Base-by-base conservation (phyloP, 768 basidiomycete genomes). In the Kwoniella newhampshirensis region DNA sequence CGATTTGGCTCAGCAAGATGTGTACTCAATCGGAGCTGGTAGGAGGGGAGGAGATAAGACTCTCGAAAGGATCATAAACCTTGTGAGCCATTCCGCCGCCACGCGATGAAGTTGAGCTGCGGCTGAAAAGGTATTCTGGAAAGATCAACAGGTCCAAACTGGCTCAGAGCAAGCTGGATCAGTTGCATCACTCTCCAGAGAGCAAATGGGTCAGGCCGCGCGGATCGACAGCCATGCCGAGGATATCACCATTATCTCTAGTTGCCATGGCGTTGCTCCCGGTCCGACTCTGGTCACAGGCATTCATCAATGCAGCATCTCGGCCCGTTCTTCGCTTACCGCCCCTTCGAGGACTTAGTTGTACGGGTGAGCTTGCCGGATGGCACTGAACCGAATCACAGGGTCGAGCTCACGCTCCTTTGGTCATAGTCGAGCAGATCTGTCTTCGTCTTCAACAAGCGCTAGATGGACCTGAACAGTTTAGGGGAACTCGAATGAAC, bases 391-490 rank as follows among this genome's bases (percentile, higher is more conserved):
- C 50, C 43, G 13, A 8, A 23, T n/a, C n/a, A n/a, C n/a, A n/a
- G n/a, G n/a, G n/a, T n/a, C n/a, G n/a, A n/a, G n/a, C n/a, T n/a
- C n/a, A n/a, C n/a, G n/a, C n/a, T n/a, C n/a, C n/a, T 48, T 13
- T 15, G n/a, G 18, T 18, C 1, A 7, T 35, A 86, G 86, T 82
- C 4, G 82, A 84, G 56, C 87, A 88, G 67, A 66, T 84, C 2
- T 82, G 84, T 67, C 80, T 83, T 3, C 81, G 87, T 27, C 75
- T 81, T 2, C 80, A 80, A 49, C 85, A 86, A 70, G 73, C 67
- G 68, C 27, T 61, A 1, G 80, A 81, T 57, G 78, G 81, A 60
- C 75, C 82, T 27, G 72, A 76, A 23, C 79, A 82, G 59, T 78
- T 52, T 77, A 77, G 36, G 63, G 75, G 27, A 74, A 78, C 44